phyloP scores from a whole-genome alignment of 2,329 filamentous ascomycete genomes.

The Cadophora luteo-olivacea region DNA sequence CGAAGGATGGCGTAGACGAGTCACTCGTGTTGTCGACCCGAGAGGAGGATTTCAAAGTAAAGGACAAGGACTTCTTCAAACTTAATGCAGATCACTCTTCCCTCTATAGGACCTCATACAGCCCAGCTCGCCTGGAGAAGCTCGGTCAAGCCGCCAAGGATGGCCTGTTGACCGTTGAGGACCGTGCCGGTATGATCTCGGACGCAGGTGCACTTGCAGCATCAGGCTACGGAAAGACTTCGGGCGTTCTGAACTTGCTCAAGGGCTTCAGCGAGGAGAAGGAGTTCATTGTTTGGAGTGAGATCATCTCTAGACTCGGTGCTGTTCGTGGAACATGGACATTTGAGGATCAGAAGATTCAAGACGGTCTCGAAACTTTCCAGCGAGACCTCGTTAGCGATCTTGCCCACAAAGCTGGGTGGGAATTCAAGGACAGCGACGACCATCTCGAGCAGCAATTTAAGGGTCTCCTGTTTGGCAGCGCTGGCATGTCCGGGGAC shows the following conservation, averaged over 20 bases:
- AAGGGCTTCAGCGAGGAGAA: conserved; percentile 85
- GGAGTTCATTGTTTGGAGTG: conserved; percentile 94
- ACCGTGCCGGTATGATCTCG: conserved; percentile 92
- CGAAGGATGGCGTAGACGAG: conserved; percentile 82
- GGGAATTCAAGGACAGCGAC: conserved; percentile 84
- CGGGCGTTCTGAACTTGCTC: conserved; percentile 82
- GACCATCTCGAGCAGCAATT: conserved; percentile 93
- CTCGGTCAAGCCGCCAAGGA: conserved; percentile 85
- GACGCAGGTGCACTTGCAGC: conserved; percentile 89
- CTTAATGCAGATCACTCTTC: conserved; percentile 94
- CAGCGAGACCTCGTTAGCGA: conserved; percentile 77
- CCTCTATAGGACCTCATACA: conserved; percentile 90
- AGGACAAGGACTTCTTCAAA: conserved; percentile 90
- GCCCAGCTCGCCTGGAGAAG: conserved; percentile 82
- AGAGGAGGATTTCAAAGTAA: conserved; percentile 78
- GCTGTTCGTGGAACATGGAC: conserved; percentile 87
- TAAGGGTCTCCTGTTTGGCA: conserved; percentile 89
- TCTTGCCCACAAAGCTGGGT: conserved; percentile 87
- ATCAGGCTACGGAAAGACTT: conserved; percentile 93
- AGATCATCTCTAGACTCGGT: conserved; percentile 80
- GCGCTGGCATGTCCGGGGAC: conserved; percentile 82
- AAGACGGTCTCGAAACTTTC: conserved; percentile 82
- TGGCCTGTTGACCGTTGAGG: conserved; percentile 83
- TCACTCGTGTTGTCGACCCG: conserved; percentile 73
- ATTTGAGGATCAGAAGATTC: conserved; percentile 78